Evolutionary conservation across 176 grass and related monocot genomes (phyloP), one percentile per base, ranked within the genome.

Genomic region (Ensete glaucum): DNA sequence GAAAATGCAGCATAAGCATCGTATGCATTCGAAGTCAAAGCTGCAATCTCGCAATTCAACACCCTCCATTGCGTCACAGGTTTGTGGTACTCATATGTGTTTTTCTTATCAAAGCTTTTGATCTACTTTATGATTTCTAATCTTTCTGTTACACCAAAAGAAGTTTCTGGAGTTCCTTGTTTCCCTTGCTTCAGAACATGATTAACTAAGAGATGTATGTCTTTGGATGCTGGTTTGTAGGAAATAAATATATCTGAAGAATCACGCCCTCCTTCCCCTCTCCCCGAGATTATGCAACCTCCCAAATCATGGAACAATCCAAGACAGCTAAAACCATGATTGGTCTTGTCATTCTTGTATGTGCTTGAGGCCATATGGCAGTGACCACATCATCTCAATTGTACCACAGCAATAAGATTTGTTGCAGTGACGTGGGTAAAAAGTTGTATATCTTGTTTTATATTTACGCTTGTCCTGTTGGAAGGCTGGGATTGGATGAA

Each of bases 161-260:
- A 60, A 27, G 52, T 9, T 25, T 66, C 16, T 20, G n/a, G 34
- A 43, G 34, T 78, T 27, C 20, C 68, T 52, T 24, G 70, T 75
- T 22, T 3, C 50, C 19, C 11, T 54, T 52, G 66, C 8, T 75
- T 67, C 53, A 20, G 2, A 70, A 51, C 48, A 50, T 21, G 53
- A 58, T 15, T 71, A 80, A 52, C 3, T 24, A 50, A 14, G 10
- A 66, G 21, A 63, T 26, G 19, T 77, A 84, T 23, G 24, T 83
- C 74, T 70, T 74, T 54, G 16, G 17, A 82, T 62, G 67, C 24
- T 82, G 51, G 58, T 80, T 71, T 81, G 81, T 82, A 94, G 95
- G 95, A 98, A 73, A 87, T 91, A 72, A 79, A 84, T 79, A 88
- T 79, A 85, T 87, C 65, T 15, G 86, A 99, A 84, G 96, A 88